A percentile compares a stretch with the other conserved stretches of the same genome.
Evolutionary conservation across 2,329 filamentous ascomycete genomes (phyloP).

Genomic region (Clonostachys solani): DNA sequence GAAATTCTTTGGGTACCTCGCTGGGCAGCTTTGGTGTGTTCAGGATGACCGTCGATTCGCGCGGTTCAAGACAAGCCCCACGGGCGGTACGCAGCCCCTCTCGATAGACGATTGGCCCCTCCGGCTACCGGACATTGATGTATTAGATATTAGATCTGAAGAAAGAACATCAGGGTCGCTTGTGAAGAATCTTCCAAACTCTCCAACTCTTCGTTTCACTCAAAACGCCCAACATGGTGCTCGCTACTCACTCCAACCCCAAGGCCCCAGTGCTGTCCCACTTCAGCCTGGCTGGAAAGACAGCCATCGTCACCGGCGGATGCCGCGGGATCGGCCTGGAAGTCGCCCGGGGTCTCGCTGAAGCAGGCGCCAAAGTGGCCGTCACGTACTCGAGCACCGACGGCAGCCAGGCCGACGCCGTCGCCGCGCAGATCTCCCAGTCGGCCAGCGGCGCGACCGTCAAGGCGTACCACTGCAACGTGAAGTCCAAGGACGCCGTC

Average conservation of each 20-base stretch:
- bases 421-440: background rate
- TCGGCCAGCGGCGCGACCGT: conserved; percentile 8
- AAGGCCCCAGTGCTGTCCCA: conserved; percentile 12
- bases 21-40: no score
- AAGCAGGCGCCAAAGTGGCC: conserved; percentile 14
- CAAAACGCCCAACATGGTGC: conserved; percentile 9
- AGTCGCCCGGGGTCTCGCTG: conserved; percentile 10
- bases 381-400: conserved; percentile 8
- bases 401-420: background rate
- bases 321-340: conserved; percentile 47
- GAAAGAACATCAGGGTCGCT: background rate
- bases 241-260: conserved; percentile 10
- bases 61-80: no score
- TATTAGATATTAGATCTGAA: no score
- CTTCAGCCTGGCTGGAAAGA: conserved; percentile 29
- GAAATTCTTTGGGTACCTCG: no score
- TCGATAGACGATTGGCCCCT: no score
- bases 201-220: background rate
- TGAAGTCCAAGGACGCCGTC: conserved; percentile 31
- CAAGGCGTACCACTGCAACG: conserved; percentile 36
- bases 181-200: background rate
- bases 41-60: no score
- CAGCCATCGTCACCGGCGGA: conserved; percentile 45
- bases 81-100: no score
- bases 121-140: no score